phyloP scores from a whole-genome alignment of 2,329 filamentous ascomycete species.

The Penicillium oxalicum region DNA sequence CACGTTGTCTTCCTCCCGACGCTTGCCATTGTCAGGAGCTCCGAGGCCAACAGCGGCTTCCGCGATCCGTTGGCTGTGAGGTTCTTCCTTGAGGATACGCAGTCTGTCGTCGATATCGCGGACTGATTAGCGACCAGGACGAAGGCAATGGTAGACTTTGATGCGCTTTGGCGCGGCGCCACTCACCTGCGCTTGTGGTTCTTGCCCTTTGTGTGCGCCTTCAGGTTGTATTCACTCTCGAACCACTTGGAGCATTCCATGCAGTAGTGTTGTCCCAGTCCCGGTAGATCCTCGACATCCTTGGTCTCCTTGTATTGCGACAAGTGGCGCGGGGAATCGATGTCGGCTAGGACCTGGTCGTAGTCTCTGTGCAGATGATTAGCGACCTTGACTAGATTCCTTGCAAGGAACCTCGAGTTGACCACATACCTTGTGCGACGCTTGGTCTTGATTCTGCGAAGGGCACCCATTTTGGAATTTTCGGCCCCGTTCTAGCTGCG shows the following conservation, averaged over 20 bases:
- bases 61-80: slow-evolving; percentile 79
- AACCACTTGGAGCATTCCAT: slow-evolving; percentile 95
- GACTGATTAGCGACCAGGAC: slow-evolving; percentile 7
- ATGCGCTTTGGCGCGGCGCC: not conserved
- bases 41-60: slow-evolving; percentile 70
- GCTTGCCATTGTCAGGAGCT: slow-evolving; percentile 57
- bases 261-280: slow-evolving; percentile 80
- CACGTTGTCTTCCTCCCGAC: slow-evolving; percentile 31
- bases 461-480: slow-evolving; percentile 57
- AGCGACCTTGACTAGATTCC: slow-evolving; percentile 1
- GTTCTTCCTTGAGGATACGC: slow-evolving; percentile 74
- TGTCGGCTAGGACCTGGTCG: slow-evolving; percentile 83
- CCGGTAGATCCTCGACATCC: slow-evolving; percentile 78
- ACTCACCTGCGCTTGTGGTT: slow-evolving; percentile 81
- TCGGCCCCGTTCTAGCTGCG: slow-evolving; percentile 12
- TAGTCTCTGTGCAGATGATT: slow-evolving; percentile 61
- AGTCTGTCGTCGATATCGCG: slow-evolving; percentile 49
- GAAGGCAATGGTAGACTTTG: slow-evolving; percentile 4
- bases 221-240: slow-evolving; percentile 72
- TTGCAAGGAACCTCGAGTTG: too few species aligned
- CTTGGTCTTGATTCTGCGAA: slow-evolving; percentile 65
- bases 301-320: slow-evolving; percentile 72
- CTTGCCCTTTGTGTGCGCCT: slow-evolving; percentile 75
- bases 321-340: slow-evolving; percentile 73
- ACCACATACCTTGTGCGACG: slow-evolving; percentile 58